Evolutionary conservation across 257 asterid genomes (phyloP).

Genomic region (Scutellaria barbata): DNA sequence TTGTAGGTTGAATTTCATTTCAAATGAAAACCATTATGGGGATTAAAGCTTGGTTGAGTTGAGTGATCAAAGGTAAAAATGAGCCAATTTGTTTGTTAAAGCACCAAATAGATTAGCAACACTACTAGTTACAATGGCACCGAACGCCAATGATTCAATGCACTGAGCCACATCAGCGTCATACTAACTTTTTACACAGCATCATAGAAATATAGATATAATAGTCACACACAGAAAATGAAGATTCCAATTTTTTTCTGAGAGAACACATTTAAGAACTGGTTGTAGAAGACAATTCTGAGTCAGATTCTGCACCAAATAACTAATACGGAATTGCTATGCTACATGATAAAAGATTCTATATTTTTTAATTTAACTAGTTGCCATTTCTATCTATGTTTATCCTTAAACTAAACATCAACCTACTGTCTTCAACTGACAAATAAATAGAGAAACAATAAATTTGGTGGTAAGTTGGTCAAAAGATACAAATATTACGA

Average conservation of each 20-base stretch:
- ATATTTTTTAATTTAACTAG: background rate
- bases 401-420: no score
- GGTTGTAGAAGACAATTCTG: background rate
- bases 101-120: constrained; percentile 1
- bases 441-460: constrained; percentile 25
- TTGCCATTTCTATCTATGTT: no score
- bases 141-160: background rate
- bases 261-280: background rate
- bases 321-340: background rate
- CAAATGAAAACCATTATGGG: background rate
- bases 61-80: background rate
- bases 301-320: background rate
- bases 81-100: background rate
- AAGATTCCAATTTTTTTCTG: no score
- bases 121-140: background rate
- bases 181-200: background rate
- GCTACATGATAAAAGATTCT: background rate
- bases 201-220: background rate
- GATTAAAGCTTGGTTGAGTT: constrained; percentile 12
- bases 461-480: background rate
- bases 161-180: background rate
- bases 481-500: constrained; percentile 24
- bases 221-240: no score
- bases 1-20: constrained; percentile 13
- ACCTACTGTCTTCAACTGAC: background rate